These are phyloP conservation scores for Phoma sp. DNA, from an alignment of 2,329 filamentous ascomycete genomes.

Conservation along the genomic window DNA sequence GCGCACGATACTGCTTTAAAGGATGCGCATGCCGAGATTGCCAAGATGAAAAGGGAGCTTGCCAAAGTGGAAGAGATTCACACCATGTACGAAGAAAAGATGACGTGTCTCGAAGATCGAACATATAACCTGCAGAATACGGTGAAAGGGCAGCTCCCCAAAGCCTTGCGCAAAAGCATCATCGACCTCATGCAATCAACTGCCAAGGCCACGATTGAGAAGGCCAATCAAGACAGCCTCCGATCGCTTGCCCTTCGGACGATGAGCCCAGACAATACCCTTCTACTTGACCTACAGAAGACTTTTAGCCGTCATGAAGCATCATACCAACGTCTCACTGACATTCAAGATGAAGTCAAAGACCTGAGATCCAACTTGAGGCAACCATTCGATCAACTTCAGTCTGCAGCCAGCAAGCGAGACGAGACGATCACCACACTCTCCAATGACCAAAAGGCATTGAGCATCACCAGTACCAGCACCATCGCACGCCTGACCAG, in stretches of 20 bases:
- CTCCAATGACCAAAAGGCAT: background rate
- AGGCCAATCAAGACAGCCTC: background rate
- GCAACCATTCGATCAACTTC: background rate
- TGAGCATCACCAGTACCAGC: too few relatives aligned
- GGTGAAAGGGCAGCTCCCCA: too few relatives aligned
- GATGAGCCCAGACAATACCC: background rate
- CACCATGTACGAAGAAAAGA: background rate
- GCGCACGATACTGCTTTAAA: too few relatives aligned
- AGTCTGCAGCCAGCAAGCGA: background rate
- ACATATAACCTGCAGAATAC: background rate
- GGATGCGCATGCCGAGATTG: too few relatives aligned
- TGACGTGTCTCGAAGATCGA: background rate
- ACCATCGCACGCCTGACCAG: background rate
- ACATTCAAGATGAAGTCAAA: background rate
- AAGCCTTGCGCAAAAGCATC: background rate
- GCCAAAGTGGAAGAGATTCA: background rate
- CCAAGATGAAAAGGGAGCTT: too few relatives aligned
- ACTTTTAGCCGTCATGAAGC: background rate
- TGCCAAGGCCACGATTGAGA: background rate
- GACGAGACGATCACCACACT: background rate
- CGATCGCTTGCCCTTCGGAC: background rate
- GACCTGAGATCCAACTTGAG: background rate
- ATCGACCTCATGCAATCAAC: background rate
- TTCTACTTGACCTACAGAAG: background rate
- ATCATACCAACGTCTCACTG: background rate